Conservation (phyloP, 2,329 filamentous ascomycete species). For the Bipolaris oryzae region DNA sequence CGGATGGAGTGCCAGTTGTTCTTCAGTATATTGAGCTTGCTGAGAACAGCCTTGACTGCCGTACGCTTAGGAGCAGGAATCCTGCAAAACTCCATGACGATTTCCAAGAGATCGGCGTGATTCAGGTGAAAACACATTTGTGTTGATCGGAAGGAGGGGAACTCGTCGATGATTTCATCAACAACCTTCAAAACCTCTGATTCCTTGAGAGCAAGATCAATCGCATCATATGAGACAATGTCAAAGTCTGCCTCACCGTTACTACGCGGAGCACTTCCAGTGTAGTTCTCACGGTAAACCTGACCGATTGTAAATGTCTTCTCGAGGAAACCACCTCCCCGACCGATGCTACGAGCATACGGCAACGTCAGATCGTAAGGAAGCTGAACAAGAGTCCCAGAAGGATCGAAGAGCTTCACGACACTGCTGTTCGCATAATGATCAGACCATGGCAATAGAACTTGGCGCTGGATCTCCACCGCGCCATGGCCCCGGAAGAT, state of each 20-base stretch:
- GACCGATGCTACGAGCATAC: constrained; percentile 82
- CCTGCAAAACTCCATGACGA: constrained; percentile 89
- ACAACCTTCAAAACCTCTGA: constrained; percentile 93
- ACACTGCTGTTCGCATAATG: constrained; percentile 74
- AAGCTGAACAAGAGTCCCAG: constrained; percentile 88
- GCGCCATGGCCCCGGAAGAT: constrained; percentile 92
- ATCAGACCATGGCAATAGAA: constrained; percentile 79
- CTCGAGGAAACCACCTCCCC: constrained; percentile 67
- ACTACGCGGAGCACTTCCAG: constrained; percentile 79
- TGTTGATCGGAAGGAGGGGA: constrained; percentile 73
- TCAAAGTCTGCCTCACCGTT: constrained; percentile 96
- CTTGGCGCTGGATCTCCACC: constrained; percentile 75
- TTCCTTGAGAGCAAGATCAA: constrained; percentile 87
- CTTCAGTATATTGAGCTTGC: constrained; percentile 81
- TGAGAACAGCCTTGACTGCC: constrained; percentile 80
- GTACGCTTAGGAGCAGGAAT: constrained; percentile 72
- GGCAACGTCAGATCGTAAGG: constrained; percentile 92
- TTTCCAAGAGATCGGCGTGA: constrained; percentile 82
- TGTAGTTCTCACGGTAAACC: constrained; percentile 80
- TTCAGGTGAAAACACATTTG: constrained; percentile 90
- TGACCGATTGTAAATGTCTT: constrained; percentile 86
- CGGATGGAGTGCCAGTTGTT: constrained; percentile 84
- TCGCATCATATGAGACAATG: constrained; percentile 80
- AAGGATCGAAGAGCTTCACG: constrained; percentile 79
- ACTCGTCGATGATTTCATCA: constrained; percentile 83